A percentile compares a stretch with the other conserved stretches of the same genome.
These are phyloP conservation scores for Rutstroemia sp. DNA, from an alignment of 2,329 filamentous ascomycete genomes.

Conservation along the genomic window DNA sequence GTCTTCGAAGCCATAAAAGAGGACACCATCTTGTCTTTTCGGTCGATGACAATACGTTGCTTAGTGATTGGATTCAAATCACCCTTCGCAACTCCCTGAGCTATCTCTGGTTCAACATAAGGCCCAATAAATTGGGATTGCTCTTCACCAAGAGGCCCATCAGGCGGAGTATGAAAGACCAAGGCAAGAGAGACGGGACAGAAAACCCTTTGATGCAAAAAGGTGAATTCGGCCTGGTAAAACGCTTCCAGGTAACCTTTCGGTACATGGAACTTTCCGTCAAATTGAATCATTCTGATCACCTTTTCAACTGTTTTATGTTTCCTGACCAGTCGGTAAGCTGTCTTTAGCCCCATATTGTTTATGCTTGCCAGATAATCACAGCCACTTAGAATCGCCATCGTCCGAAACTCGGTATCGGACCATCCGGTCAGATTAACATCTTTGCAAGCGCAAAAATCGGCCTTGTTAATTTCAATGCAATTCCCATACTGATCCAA, in stretches of 20 bases:
- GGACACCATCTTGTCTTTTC: conserved; percentile 15
- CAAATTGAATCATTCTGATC: conserved; percentile 77
- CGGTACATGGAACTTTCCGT: conserved; percentile 77
- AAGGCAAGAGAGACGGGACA: conserved; percentile 66
- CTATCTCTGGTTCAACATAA: conserved; percentile 60
- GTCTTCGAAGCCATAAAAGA: conserved; percentile 16
- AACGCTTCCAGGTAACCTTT: conserved; percentile 76
- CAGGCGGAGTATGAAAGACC: conserved; percentile 66
- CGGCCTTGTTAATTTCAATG: conserved; percentile 79
- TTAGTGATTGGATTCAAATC: conserved; percentile 91
- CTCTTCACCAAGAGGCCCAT: conserved; percentile 53
- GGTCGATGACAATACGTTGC: conserved; percentile 35
- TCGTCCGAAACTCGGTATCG: conserved; percentile 81
- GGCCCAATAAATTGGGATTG: conserved; percentile 78
- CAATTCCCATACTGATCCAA: conserved; percentile 90
- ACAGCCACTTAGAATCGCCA: conserved; percentile 95
- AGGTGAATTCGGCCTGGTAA: conserved; percentile 81
- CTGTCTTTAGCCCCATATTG: conserved; percentile 86
- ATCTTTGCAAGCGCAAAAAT: conserved; percentile 84
- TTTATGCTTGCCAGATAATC: conserved; percentile 87
- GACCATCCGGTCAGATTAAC: conserved; percentile 88
- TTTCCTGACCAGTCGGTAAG: conserved; percentile 82
- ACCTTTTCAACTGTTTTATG: conserved; percentile 81
- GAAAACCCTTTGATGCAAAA: conserved; percentile 90
- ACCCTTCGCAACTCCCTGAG: conserved; percentile 68